These are phyloP conservation scores for Coniella lustricola DNA, from an alignment of 2,329 filamentous ascomycete species.

Conservation along the genomic window DNA sequence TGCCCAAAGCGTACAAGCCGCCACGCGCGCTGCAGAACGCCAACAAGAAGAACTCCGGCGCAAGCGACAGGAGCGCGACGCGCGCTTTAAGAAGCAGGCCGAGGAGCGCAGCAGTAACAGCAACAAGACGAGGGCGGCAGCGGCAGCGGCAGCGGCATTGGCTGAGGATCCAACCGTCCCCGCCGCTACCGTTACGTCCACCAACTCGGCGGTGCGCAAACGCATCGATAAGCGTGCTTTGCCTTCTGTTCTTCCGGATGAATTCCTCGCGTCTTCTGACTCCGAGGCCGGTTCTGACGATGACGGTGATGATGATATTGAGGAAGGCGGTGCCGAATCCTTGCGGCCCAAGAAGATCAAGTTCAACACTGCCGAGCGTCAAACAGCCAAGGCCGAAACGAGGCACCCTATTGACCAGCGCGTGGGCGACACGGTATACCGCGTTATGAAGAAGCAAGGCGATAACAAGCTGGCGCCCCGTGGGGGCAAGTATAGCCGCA, in stretches of 20 bases:
- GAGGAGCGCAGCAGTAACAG: constrained; percentile 36
- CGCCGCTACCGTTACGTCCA: constrained; percentile 4
- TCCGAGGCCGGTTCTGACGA: constrained; percentile 32
- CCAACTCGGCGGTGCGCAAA: constrained; percentile 18
- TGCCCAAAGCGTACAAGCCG: constrained; percentile 38
- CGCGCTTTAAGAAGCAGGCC: constrained; percentile 48
- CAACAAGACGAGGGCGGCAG: constrained; percentile 22
- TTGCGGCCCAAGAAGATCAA: constrained; percentile 34
- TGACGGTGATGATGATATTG: not conserved
- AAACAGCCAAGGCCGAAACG: constrained; percentile 27
- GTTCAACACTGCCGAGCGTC: constrained; percentile 33
- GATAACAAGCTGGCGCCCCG: constrained; percentile 44
- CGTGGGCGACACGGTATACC: constrained; percentile 48
- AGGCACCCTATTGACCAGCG: constrained; percentile 38
- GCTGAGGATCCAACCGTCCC: constrained; percentile 13
- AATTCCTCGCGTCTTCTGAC: constrained; percentile 46
- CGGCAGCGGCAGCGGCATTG: constrained; percentile 12
- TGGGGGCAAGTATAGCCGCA: constrained; percentile 34
- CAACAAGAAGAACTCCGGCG: constrained; percentile 44
- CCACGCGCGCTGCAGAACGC: constrained; percentile 43
- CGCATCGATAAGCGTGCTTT: constrained; percentile 29
- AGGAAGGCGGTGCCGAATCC: constrained; percentile 18
- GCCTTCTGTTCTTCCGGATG: constrained; percentile 43
- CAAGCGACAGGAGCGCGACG: constrained; percentile 49
- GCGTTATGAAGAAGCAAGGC: constrained; percentile 37